Evolutionary conservation across 1,284 basidiomycete species (phyloP), one percentile per base, ranked within the genome.

Genomic region (Quambalaria eucalypti): DNA sequence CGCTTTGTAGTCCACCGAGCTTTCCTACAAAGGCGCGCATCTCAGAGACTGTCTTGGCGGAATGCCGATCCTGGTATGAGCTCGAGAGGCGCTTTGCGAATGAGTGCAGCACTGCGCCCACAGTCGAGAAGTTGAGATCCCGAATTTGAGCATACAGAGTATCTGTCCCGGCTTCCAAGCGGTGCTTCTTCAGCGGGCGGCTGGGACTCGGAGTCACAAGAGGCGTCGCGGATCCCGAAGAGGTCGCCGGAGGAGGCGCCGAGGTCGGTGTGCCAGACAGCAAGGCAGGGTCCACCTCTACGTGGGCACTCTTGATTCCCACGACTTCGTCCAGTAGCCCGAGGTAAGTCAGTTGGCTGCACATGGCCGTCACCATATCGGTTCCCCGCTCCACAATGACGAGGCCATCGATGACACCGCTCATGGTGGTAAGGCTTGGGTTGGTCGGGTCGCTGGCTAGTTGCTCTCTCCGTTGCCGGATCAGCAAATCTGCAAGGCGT

Each of bases 261-360:
- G 46, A 54, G 30, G 38, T 58, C 2, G 29, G 62, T n/a, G 66
- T 50, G 6, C 73, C 73, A 26, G 71, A 82, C 28, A 93, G 78
- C 1, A 96, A 78, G 29, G 85, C 84, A 46, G 85, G 81, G 40
- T 95, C 91, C 14, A 97, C 80, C 72, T 97, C 91, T 51, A 93
- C 85, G 68, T 95, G 88, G 2, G 88, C 87, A 67, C 95, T 90
- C 76, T 83, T 86, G 61, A 98, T 86, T 1, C 89, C 89, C 46
- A 96, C 80, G 40, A 90, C 79, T 74, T 98, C 95, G 69, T 98
- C 93, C n/a, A 97, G 81, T 42, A 99, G 84, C 16, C 95, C 95
- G 74, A 96, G 87, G 69, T 97, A 99, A 0, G 95, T 99, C 53
- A 98, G 79, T 71, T 98, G 93, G 1, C 93, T 98, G 47, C 93